phyloP scores from a whole-genome alignment of 305 asterid species.

The Petunia hybrid region DNA sequence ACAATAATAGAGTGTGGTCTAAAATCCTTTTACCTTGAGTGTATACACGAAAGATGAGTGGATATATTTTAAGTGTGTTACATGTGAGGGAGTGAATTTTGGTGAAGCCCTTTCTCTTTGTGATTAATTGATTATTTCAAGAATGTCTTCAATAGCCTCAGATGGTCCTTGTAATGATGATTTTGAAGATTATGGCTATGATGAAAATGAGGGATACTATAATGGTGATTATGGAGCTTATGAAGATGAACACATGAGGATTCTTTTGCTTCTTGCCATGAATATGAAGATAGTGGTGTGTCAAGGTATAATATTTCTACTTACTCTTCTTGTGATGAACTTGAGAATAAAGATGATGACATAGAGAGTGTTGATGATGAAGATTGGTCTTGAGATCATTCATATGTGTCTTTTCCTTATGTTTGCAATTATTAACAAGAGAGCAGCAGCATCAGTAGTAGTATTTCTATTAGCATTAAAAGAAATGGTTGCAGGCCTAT shows the following conservation, averaged over 20 bases:
- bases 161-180: neutral
- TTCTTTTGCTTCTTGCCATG: no score
- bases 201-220: neutral
- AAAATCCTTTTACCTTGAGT: neutral
- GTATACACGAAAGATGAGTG: neutral
- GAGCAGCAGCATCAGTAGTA: no score
- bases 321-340: no score
- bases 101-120: neutral
- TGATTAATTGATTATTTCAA: neutral
- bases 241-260: neutral
- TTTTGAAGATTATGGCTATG: neutral
- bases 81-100: neutral
- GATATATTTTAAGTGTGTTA: neutral
- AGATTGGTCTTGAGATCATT: no score
- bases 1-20: neutral
- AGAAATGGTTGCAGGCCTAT: no score
- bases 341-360: no score
- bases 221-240: neutral
- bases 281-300: no score
- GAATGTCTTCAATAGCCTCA: neutral
- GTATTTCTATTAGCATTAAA: no score
- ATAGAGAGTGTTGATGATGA: no score
- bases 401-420: no score
- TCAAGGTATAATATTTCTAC: no score
- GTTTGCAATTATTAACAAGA: no score